Base-by-base conservation (phyloP, 192 early-diverging fungal species). In the Linnemannia elongata region DNA sequence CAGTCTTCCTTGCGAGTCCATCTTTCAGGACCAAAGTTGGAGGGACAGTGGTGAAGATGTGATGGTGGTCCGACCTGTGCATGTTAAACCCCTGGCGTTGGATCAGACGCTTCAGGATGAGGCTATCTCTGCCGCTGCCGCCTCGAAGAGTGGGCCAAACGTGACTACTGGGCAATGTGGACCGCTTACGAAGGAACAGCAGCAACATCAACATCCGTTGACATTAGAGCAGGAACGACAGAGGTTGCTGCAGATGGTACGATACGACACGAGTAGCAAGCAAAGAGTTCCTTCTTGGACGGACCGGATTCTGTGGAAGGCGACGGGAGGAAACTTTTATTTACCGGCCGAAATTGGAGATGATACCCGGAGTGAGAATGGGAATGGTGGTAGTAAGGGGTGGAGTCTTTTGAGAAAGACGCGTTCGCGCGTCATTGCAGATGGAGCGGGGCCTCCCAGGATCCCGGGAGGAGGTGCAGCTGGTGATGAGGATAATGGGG, bases 201-300 rank as follows among this genome's bases (percentile, higher is more conserved):
- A 60, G 41, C 8, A 68, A 35, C 69, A 60, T 38, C 73, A 60
- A 41, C 8, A 68, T n/a, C 78, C 60, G 9, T 12, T 66, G 12
- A 15, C 30, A 15, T 10, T 35, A 8, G 70, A 74, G 66, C 39
- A 24, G 18, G 27, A 79, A 30, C 66, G 60, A 12, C 60, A 66
- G 2, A 27, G 12, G 30, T n/a, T 66, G 13, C 24, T 17, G 18
- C 38, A 42, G 39, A 72, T 52, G 73, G 69, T 76, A 1, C 69
- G 70, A 8, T 91, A 92, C 49, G 89, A 92, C 79, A 81, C 89
- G 38, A 85, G 87, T 6, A 75, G 76, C 44, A 90, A 92, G 70
- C 88, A 92, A 57, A 74, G 91, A 8, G 76, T 92, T 1, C 91
- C 91, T 12, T 89, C 89, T 24, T 91, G 90, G 90, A 91, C 90